Evolutionary conservation across 139 green algal species (phyloP), one percentile per base, ranked within the genome.

Genomic region (Micromonas commoda): DNA sequence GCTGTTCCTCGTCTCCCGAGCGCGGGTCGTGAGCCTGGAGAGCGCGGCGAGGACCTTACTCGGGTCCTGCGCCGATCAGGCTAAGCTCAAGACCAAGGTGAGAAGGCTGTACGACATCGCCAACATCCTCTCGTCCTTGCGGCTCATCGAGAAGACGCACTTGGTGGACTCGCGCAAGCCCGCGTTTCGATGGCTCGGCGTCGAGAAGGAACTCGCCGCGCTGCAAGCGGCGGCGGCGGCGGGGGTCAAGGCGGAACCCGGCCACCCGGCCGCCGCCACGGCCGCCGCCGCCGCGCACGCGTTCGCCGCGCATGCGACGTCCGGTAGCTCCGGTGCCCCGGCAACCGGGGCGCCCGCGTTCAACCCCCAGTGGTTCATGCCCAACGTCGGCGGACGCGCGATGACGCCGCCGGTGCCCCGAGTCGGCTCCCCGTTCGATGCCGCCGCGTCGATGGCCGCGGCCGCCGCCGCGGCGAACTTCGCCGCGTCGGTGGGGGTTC

Each of bases 51-150:
- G 72, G 32, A 82, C 66, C 39, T 66, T 92, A 64, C 68, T 88
- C 26, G 64, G 64, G 23, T 35, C 38, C 29, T 37, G 20, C 54
- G 52, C 65, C 31, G 83, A 88, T 28, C 29, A 34, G 0, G 73
- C 34, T 63, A 83, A 90, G 74, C 52, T 88, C 38, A 89, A 91
- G 76, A 90, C 83, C 6, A 89, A 84, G 32, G 87, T 89, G 34
- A 80, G 89, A 37, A 74, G 89, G 33, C 80, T 92, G 65, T 93
- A 93, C 65, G 89, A 93, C 82, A 89, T 93, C 52, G 89, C 89
- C 73, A 93, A 92, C 79, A 86, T 93, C 32, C 82, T 93, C 16
- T 71, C 26, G 24, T 76, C 66, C n/a, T 67, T 90, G 28, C 71
- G 74, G 52, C 80, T 92, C 45, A 79, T 90, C 2, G 73, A 88